Conservation (phyloP, 257 asterid genomes). For the Solanum virginianum region DNA sequence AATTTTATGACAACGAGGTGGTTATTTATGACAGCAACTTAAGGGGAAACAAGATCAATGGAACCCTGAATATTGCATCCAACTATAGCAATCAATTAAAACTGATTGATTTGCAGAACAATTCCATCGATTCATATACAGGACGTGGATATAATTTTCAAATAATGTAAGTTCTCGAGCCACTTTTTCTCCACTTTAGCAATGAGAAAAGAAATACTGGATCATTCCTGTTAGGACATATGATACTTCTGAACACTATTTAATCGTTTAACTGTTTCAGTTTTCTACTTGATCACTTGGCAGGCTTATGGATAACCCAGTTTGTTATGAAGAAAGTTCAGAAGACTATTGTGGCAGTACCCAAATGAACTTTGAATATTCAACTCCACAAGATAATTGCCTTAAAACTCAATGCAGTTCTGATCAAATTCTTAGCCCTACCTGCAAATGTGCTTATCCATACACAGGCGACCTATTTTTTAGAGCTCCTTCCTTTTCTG, state of each 20-base stretch:
- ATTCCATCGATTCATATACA: constrained; percentile 3
- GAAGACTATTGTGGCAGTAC: constrained; percentile 32
- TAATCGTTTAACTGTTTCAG: background rate
- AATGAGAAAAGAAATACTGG: background rate
- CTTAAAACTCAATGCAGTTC: constrained; percentile 18
- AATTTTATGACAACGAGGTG: background rate
- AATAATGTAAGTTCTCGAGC: constrained; percentile 9
- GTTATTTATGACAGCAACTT: constrained; percentile 5
- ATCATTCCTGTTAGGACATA: background rate
- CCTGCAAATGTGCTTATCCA: constrained; percentile 63
- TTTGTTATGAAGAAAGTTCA: constrained; percentile 32
- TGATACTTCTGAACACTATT: background rate
- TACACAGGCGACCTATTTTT: constrained; percentile 51
- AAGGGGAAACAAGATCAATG: constrained; percentile 10
- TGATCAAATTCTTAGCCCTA: constrained; percentile 42
- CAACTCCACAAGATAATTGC: constrained; percentile 42
- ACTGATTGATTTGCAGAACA: constrained; percentile 15
- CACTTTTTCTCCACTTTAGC: background rate
- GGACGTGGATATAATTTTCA: background rate
- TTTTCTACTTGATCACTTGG: background rate
- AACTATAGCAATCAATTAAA: constrained; percentile 5
- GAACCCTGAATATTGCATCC: constrained; percentile 9
- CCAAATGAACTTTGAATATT: constrained; percentile 12
- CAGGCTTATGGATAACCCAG: constrained; percentile 53
- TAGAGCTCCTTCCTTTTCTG: constrained; percentile 65